A percentile compares a stretch with the other conserved stretches of the same genome.
These are phyloP conservation scores for Blastomyces percursus DNA, from an alignment of 2,329 filamentous ascomycete genomes.

Conservation along the genomic window DNA sequence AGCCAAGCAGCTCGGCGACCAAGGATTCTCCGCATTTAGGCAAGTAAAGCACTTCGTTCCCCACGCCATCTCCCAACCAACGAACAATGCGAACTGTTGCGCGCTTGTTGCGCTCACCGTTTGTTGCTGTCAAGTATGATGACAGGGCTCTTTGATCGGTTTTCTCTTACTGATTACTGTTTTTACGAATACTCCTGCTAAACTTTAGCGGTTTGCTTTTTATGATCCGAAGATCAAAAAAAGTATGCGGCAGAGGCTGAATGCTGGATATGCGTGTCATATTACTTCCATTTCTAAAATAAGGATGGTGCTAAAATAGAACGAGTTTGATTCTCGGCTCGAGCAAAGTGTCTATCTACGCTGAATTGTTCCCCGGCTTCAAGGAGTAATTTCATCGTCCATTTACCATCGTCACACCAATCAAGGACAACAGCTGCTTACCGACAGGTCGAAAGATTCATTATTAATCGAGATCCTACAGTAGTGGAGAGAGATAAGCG, in stretches of 20 bases:
- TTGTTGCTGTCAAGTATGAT: not conserved
- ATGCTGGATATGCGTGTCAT: not conserved
- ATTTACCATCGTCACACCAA: no score
- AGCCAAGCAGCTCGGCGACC: not conserved
- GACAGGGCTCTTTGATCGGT: not conserved
- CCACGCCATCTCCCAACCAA: no score
- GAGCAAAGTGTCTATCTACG: no score
- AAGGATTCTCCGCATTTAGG: constrained; percentile 7
- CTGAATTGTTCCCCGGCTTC: not conserved
- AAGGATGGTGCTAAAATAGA: not conserved
- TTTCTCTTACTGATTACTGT: not conserved
- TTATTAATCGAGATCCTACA: no score
- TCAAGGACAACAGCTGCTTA: no score
- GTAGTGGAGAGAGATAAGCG: no score
- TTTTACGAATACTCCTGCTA: not conserved
- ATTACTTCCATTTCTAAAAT: not conserved
- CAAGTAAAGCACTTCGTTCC: not conserved
- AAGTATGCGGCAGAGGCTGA: not conserved
- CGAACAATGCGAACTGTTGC: not conserved
- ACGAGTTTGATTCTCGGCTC: no score
- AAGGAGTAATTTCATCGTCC: not conserved
- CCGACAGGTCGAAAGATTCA: no score
- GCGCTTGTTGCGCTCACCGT: not conserved
- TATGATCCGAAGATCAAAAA: not conserved
- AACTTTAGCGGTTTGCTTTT: not conserved